These are phyloP conservation scores for Clausena lansium DNA, from an alignment of 345 rosid species.

Conservation along the genomic window DNA sequence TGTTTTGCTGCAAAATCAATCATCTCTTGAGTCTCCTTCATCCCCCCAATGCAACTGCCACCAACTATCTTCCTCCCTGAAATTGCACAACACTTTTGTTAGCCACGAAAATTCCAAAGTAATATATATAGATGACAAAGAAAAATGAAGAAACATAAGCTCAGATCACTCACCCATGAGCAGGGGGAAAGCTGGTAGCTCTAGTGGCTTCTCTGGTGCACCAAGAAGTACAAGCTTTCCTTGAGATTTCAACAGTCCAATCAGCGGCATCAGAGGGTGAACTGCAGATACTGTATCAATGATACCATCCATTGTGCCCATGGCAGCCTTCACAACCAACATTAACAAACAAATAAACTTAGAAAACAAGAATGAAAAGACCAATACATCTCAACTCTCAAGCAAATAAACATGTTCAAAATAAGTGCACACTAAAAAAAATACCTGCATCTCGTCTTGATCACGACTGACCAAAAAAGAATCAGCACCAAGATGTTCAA, in stretches of 20 bases:
- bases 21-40: conserved; percentile 58
- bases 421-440: not conserved
- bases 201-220: conserved; percentile 31
- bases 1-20: conserved; percentile 53
- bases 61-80: conserved; percentile 48
- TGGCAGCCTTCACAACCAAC: conserved; percentile 24
- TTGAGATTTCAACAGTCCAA: conserved; percentile 25
- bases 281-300: conserved; percentile 48
- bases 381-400: not conserved
- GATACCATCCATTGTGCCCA: conserved; percentile 41
- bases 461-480: conserved; percentile 50
- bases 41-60: conserved; percentile 49
- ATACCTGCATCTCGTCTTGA: conserved; percentile 38
- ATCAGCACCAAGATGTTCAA: conserved; percentile 49
- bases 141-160: not conserved
- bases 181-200: conserved; percentile 29
- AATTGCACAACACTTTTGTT: not conserved
- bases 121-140: not conserved
- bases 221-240: conserved; percentile 40
- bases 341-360: not conserved
- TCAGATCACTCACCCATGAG: conserved; percentile 18
- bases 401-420: not conserved
- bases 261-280: conserved; percentile 25
- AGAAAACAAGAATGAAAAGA: not conserved
- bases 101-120: not conserved